phyloP scores from a whole-genome alignment of 805 yeast species.

The Candida broadrunensis region DNA sequence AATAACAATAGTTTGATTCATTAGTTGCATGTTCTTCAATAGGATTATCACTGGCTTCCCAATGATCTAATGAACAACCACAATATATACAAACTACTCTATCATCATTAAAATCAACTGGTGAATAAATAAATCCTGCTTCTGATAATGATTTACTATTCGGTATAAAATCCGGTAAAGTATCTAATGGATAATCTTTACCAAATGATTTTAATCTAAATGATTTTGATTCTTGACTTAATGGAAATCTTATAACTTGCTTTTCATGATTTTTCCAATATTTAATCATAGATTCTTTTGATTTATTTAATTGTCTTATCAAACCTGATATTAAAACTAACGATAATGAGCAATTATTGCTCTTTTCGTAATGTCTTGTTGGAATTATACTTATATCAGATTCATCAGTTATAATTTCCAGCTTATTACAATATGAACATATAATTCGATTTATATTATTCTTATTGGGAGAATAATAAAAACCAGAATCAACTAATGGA shows the following conservation, averaged over 20 bases:
- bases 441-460: constrained; percentile 48
- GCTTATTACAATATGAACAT: constrained; percentile 55
- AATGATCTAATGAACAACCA: constrained; percentile 29
- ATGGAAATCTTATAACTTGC: constrained; percentile 17
- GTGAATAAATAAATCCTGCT: constrained; percentile 42
- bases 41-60: constrained; percentile 69
- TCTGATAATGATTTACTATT: constrained; percentile 43
- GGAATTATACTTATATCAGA: constrained; percentile 2
- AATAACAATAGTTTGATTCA: constrained; percentile 21
- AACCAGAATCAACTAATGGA: constrained; percentile 54
- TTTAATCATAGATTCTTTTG: background rate
- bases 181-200: constrained; percentile 44
- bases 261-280: constrained; percentile 15
- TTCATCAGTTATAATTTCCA: constrained; percentile 11
- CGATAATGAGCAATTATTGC: constrained; percentile 13
- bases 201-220: constrained; percentile 41
- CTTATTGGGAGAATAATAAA: constrained; percentile 54
- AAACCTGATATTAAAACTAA: constrained; percentile 8
- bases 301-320: background rate
- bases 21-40: constrained; percentile 47
- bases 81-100: constrained; percentile 31
- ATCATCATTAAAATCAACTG: constrained; percentile 24
- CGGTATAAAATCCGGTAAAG: constrained; percentile 26
- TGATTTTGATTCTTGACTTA: constrained; percentile 20
- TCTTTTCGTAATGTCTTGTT: constrained; percentile 4